Percentiles rank a stretch among this genome's conserved stretches.
Conservation (phyloP, 345 rosid genomes). For the Geranium rotundifolium region DNA sequence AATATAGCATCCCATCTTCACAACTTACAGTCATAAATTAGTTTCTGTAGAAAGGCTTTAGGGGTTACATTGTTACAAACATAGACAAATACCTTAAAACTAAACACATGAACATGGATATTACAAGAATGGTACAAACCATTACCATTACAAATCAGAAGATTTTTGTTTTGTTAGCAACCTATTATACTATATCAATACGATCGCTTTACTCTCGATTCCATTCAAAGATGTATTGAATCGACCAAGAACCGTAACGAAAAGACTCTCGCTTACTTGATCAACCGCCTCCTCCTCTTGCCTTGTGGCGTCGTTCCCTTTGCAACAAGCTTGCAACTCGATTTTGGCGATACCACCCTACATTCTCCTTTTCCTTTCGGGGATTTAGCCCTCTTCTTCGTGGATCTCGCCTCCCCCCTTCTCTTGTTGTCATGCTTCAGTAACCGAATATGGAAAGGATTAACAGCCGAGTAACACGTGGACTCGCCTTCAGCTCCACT, state of each 20-base stretch:
- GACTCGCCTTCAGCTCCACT: slow-evolving; percentile 25
- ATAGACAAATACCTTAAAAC: too few species aligned
- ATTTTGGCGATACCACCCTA: slow-evolving; percentile 10
- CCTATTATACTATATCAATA: too few species aligned
- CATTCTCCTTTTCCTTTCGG: slow-evolving; percentile 17
- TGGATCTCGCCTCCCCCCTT: slow-evolving; percentile 11
- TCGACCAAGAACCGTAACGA: slow-evolving; percentile 7
- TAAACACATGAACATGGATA: too few species aligned
- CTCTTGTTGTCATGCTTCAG: slow-evolving; percentile 21
- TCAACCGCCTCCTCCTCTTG: slow-evolving; percentile 57
- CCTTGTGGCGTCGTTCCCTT: slow-evolving; percentile 20
- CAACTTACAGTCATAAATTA: too few species aligned
- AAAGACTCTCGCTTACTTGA: slow-evolving; percentile 27
- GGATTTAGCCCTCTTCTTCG: slow-evolving; percentile 54
- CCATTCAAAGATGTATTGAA: too few species aligned
- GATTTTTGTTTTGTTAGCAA: too few species aligned
- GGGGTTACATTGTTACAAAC: too few species aligned
- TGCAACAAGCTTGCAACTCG: slow-evolving; percentile 6
- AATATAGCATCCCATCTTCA: too few species aligned
- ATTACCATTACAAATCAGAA: too few species aligned
- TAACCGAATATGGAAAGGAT: slow-evolving; percentile 61
- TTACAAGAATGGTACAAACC: too few species aligned
- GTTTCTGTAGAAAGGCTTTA: too few species aligned
- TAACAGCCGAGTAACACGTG: slow-evolving; percentile 54
- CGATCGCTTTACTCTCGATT: too few species aligned